Evolutionary conservation across 2,329 filamentous ascomycete genomes (phyloP), one percentile per base, ranked within the genome.

Genomic region (Emydomyces testavorans): DNA sequence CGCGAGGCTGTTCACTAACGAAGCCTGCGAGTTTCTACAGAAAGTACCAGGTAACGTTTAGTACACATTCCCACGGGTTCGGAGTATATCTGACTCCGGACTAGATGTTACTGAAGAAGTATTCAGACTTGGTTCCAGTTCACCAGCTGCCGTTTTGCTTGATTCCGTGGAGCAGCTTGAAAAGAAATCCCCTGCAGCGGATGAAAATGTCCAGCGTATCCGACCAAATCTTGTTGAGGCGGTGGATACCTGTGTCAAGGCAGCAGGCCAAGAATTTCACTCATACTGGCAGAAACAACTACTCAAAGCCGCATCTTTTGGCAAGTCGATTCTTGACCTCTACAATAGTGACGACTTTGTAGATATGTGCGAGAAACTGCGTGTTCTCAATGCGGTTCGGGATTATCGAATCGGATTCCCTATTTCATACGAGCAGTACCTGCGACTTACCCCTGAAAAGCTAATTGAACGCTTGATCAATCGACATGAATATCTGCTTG

Each of bases 341-440:
- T 98, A 96, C 68, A 95, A 92, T 65, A 95, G 89, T 60, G 92
- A 98, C 60, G 90, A 98, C 55, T 98, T 96, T 66, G 92, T 98
- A 46, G 90, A 96, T 53, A 96, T 95, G 82, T 94, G 88, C 57
- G 90, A 98, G 65, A 92, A 83, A 0, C 70, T 98, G 13, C 82
- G 92, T 13, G 89, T 98, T 0, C 73, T 98, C 40, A 96, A 95
- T 58, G 90, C 90, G 5, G 84, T 90, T 10, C 81, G 92, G 44
- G 93, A 85, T 64, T 96, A 92, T 62, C 85, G 93, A 58, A 77
- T 96, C 46, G 92, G 92, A 2, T 71, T 98, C 18, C 88, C 90
- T 0, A 65, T 98, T 3, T 94, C 89, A 3, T 94, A 92, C 60
- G 89, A 95, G 53, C 90, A 98, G 64, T 96, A 92, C 62, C 78